These are phyloP conservation scores for Penicillium capsulatum DNA, from an alignment of 2,329 filamentous ascomycete species.

Conservation along the genomic window DNA sequence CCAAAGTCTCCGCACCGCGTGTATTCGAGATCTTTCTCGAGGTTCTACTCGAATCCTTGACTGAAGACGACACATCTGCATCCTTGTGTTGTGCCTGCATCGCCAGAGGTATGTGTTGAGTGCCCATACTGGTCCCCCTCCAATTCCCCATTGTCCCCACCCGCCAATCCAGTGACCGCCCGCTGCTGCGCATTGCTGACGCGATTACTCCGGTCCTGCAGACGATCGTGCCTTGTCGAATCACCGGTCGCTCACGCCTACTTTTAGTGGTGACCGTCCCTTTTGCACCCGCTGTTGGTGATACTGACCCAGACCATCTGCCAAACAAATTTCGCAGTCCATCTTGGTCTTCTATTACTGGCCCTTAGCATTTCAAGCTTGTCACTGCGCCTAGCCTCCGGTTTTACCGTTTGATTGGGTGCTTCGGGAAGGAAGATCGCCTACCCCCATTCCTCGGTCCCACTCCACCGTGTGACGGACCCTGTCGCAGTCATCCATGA, in stretches of 20 bases:
- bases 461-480: slow-evolving; percentile 25
- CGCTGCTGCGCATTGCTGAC: slow-evolving; percentile 44
- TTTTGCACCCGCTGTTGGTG: slow-evolving; percentile 23
- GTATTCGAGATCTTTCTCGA: slow-evolving; percentile 23
- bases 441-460: slow-evolving; percentile 17
- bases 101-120: slow-evolving; percentile 31
- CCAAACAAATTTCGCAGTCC: slow-evolving; percentile 21
- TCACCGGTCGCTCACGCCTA: slow-evolving; percentile 32
- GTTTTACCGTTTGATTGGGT: slow-evolving; percentile 20
- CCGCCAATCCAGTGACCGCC: slow-evolving; percentile 41
- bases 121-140: slow-evolving; percentile 15
- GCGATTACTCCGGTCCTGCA: slow-evolving; percentile 38
- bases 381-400: slow-evolving; percentile 15
- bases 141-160: slow-evolving; percentile 16
- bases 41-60: slow-evolving; percentile 14
- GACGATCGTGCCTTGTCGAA: slow-evolving; percentile 39
- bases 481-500: slow-evolving; percentile 45
- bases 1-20: slow-evolving; percentile 25
- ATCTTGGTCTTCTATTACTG: slow-evolving; percentile 21
- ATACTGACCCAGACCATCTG: slow-evolving; percentile 23
- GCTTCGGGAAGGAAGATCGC: slow-evolving; percentile 4
- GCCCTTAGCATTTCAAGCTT: slow-evolving; percentile 11
- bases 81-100: slow-evolving; percentile 13
- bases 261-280: slow-evolving; percentile 23
- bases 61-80: slow-evolving; percentile 9